Evolutionary conservation across 495 filamentous ascomycete species (phyloP), one percentile per base, ranked within the genome.

Genomic region (Annulohypoxylon bovei): DNA sequence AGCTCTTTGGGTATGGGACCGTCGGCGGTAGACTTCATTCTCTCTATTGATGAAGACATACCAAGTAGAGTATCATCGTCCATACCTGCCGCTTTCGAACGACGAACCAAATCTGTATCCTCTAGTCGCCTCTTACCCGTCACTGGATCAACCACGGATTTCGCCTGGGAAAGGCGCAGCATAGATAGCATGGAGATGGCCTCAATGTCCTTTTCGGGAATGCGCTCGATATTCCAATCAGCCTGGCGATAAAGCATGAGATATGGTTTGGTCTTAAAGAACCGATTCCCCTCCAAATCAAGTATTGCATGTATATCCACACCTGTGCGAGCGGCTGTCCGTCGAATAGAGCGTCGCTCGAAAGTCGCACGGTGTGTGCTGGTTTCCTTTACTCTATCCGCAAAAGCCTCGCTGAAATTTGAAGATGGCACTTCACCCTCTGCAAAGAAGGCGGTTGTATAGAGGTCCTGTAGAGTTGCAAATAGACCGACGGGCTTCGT

Each of bases 91-190:
- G 55, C 42, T 53, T 60, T 77, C 44, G 68, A 65, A 14, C 77
- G 76, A 25, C 55, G 61, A 53, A 80, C 73, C 39, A 82, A 65
- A n/a, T 72, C 70, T 32, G 80, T 81, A 23, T 77, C 65, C 25
- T 78, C 68, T 16, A 78, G 37, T 28, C 53, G 32, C 27, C 23
- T 67, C 49, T 72, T 44, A 23, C 74, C 70, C 40, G 77, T 80
- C 16, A 27, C 55, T 25, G 71, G 74, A 72, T 81, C 73, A 25
- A 63, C 23, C 11, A 54, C 61, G 1, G 40, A 33, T 63, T 76
- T 77, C 9, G 76, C 79, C 40, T 70, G 65, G 52, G 28, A 28
- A 23, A 82, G 30, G 12, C 77, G 75, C 7, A 32, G 30, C 30
- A 32, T 32, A 32, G 30, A 32, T 32, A 78, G 59, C 6, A 47